These are phyloP conservation scores for Schizochytrium sp. DNA, from an alignment of 108 stramenopile species.

Conservation along the genomic window DNA sequence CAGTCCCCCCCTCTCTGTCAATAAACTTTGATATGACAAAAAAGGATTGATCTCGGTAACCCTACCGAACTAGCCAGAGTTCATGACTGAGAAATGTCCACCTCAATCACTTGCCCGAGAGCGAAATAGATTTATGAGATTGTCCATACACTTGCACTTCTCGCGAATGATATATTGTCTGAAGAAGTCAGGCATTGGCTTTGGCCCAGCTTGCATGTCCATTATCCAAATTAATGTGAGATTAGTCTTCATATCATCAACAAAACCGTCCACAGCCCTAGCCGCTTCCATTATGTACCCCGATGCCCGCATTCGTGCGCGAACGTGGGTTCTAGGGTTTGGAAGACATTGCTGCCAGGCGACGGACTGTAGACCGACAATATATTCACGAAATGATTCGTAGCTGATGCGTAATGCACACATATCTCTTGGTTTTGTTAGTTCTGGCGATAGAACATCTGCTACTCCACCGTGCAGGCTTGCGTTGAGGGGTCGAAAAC, in stretches of 20 bases:
- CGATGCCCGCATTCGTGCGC: background rate
- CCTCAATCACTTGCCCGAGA: background rate
- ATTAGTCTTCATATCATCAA: background rate
- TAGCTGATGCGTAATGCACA: background rate
- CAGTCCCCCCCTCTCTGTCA: background rate
- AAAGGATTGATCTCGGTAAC: background rate
- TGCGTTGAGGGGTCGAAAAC: slow-evolving; percentile 3
- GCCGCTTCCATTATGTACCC: slow-evolving; percentile 39
- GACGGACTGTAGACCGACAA: slow-evolving; percentile 6
- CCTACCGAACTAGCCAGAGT: background rate
- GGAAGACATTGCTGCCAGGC: background rate
- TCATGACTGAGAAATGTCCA: background rate
- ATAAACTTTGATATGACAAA: background rate
- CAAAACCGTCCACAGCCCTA: background rate
- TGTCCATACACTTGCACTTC: slow-evolving; percentile 60
- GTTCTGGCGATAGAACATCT: background rate
- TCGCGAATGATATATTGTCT: slow-evolving; percentile 30
- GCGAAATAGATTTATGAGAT: slow-evolving; percentile 4
- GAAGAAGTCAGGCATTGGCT: slow-evolving; percentile 1
- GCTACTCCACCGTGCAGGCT: background rate
- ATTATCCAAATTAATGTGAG: background rate
- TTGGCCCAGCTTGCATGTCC: background rate
- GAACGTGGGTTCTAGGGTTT: background rate
- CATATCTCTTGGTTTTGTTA: background rate
- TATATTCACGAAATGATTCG: background rate